Evolutionary conservation across 2,329 filamentous ascomycete genomes (phyloP), one percentile per base, ranked within the genome.

Genomic region (Tolypocladium pustulatum): DNA sequence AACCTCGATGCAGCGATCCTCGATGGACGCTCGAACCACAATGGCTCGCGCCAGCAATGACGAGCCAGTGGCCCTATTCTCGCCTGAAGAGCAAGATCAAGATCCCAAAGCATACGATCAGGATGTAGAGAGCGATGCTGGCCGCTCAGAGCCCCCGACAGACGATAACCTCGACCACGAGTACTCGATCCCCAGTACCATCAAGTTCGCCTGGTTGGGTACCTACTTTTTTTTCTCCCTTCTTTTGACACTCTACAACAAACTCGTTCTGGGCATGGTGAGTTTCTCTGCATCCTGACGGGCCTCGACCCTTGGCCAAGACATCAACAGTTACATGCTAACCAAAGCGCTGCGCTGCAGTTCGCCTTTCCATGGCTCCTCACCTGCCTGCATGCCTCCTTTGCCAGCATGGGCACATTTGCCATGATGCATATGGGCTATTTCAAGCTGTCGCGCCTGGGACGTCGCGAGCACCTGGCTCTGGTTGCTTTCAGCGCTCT

Each of bases 321-420:
- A 34, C 2, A 22, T 52, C 49, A 22, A 2, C 2, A 10, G 27
- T 7, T 25, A 13, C 36, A 20, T 52, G 17, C 55, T 55, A 27
- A 57, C 20, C 17, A 34, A 20, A 30, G 32, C 32, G 17, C n/a
- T 54, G 55, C 46, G 8, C 9, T 37, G 36, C 60, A 84, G 78
- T 84, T 85, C 63, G 72, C 76, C 53, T 84, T 82, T 65, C 83
- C 83, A 52, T 86, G 82, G 79, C 77, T 86, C 22, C 70, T 86
- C 41, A 86, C 83, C 1, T 78, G 79, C 56, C 71, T 84, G 22
- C 83, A 86, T 65, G 76, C 83, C 15, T 74, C 77, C n/a, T 81
- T 80, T 54, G 81, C 82, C 22, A 79, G 80, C 27, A 61, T 79
- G n/a, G 83, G 83, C 59, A 84, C 81, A 60, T 79, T 75, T 58